Base-by-base conservation (phyloP, 1,139 yeast genomes). In the Geotrichum histeridarum region DNA sequence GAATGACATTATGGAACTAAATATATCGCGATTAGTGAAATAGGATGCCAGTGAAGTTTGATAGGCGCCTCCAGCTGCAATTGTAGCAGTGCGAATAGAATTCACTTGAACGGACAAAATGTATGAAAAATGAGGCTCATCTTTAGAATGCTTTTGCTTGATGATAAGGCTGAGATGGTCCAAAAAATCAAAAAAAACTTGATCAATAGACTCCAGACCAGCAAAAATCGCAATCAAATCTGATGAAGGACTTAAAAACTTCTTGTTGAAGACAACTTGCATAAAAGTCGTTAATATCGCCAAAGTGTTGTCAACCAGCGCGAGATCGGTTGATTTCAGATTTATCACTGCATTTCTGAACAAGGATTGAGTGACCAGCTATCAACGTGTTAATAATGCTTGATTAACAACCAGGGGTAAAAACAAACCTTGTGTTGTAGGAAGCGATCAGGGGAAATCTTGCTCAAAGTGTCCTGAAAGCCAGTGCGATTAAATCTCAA, bases 21-120 rank as follows among this genome's bases (percentile, higher is more conserved):
- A 73, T 56, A 73, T 63, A 56, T 73, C 73, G 31, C 67, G 65
- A 30, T 69, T 67, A 39, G 67, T 60, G 56, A 73, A 71, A 54
- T 67, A 67, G 4, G 71, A 61, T 5, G 67, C 67, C 27, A 73
- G 60, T 17, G 66, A 59, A 2, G 76, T 70, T 31, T 67, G 68
- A 50, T 64, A 67, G 0, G 70, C 61, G 4, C 70, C 68, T 4
- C 70, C 68, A 1, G 72, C 74, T 0, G 68, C 64, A 7, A 69
- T 60, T 1, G 67, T 61, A 2, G 69, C 59, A 0, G 71, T 63
- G 2, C 70, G 62, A 12, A 70, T 63, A 2, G 72, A 72, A n/a
- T 64, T 53, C 1, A 69, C 66, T 42, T 66, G 60, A 11, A 64
- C 60, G 36, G 60, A 42, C 35, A 64, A 50, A 1, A 49, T 53